phyloP scores from a whole-genome alignment of 441 rosid genomes.

The Corymbia calophylla region DNA sequence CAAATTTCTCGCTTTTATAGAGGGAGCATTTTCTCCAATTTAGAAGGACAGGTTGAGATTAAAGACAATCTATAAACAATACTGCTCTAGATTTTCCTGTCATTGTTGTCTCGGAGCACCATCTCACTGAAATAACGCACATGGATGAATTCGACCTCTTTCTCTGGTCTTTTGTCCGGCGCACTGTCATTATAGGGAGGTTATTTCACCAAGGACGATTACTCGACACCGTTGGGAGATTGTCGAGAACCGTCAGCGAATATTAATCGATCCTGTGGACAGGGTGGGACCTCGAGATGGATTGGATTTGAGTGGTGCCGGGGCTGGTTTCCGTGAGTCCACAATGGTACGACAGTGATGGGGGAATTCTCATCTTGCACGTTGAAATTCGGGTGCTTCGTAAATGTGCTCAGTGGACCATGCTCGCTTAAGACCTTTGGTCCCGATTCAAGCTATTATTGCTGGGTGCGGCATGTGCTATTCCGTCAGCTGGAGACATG shows the following conservation, averaged over 20 bases:
- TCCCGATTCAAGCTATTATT: background rate
- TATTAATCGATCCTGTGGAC: background rate
- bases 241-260: background rate
- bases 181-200: background rate
- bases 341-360: background rate
- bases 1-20: background rate
- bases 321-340: background rate
- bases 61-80: background rate
- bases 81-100: background rate
- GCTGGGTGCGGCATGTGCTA: background rate
- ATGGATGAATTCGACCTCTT: background rate
- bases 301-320: background rate
- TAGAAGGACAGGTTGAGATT: background rate
- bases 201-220: background rate
- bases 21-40: background rate
- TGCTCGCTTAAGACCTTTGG: background rate
- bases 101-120: background rate
- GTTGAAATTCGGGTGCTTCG: background rate
- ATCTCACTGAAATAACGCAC: background rate
- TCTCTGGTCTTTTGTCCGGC: background rate
- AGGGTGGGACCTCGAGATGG: background rate
- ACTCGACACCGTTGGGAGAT: background rate
- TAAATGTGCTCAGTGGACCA: background rate
- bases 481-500: background rate
- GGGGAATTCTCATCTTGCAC: background rate